Base-by-base conservation (phyloP, 2,329 filamentous ascomycete species). In the Ceratocystis harringtonii region DNA sequence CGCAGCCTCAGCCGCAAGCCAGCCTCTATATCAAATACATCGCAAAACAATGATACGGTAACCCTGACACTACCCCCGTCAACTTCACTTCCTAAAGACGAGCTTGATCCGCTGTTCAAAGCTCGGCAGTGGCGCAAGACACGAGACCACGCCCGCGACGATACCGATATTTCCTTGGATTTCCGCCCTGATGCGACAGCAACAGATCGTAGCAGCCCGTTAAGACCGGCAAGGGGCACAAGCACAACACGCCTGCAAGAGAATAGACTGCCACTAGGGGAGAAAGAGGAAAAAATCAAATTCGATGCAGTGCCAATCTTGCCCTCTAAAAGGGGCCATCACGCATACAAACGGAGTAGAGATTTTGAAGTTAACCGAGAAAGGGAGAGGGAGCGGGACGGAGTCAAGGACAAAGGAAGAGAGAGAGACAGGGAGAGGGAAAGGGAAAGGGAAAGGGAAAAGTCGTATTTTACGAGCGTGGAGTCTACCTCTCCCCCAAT, bases 91-190 rank as follows among this genome's bases (percentile, higher is more conserved):
- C 17, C 48, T 15, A 55, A 15, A 28, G 50, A 55, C 25, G 50
- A 12, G 8, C 1, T 55, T 55, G 19, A 22, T 19, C 50, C 50
- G 36, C 30, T 30, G 2, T 8, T n/a, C 32, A 66, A 57, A 25
- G n/a, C 66, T 6, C 66, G 44, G 17, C 50, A 64, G 25, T 65
- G 69, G 30, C 73, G 70, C 22, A 72, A 71, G 22, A 64, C 76
- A 7, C 72, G 75, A 8, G 73, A 75, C 36, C 74, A 75, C 50
- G 76, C 74, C 63, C 69, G 71, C 28, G 72, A 74, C 2, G 73
- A 74, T 5, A 71, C 71, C 28, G 67, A 68, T 4, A 30, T 66
- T n/a, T 48, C 65, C 30, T 50, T 64, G 1, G 61, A 67, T 12
- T 64, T 66, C 19, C 45, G 50, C 28, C 57, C 65, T 15, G 65